Base-by-base conservation (phyloP, 2,329 filamentous ascomycete species). In the Claviceps purpurea region DNA sequence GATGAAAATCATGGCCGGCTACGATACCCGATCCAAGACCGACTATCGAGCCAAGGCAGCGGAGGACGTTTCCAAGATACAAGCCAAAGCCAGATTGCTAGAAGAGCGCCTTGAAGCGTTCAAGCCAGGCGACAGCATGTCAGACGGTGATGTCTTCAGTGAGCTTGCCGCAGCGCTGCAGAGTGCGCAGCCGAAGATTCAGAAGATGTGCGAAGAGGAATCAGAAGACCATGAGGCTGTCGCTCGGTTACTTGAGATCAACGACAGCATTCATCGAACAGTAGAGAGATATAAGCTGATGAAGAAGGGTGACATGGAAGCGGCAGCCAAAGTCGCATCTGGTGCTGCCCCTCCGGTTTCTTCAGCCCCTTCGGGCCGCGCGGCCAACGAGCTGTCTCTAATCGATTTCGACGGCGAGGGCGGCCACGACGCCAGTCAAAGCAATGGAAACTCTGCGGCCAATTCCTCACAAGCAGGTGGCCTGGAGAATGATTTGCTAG, bases 1-100 rank as follows among this genome's bases (percentile, higher is more conserved):
- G 50, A 98, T 98, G 93, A 98, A 98, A 71, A 79, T 98, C 59
- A 97, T 98, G 93, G 93, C 93, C 50, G 93, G 93, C 56, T 98
- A 87, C 68, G 93, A 98, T 67, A 96, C 88, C 54, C 78, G 90
- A 60, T 86, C 89, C 66, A 97, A 97, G 72, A 96, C 93, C 1
- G 91, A 98, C 70, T 98, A 96, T 70, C 84, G 93, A 57, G 93
- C 93, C 57, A 98, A 98, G 70, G 93, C 93, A 1, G 93, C 93
- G 10, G 90, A 96, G 65, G 93, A 98, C 57, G 89, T 98, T 7
- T 79, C 81, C 59, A 95, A 89, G 71, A 90, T 98, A 54, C 93
- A 97, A 67, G 89, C 95, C 65, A 98, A 98, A 68, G 93, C 93
- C 3, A 84, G 83, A 57, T 72, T 98, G 55, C 70, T 98, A 26